phyloP scores from a whole-genome alignment of 768 basidiomycete genomes.

The Mycena capillaripes region DNA sequence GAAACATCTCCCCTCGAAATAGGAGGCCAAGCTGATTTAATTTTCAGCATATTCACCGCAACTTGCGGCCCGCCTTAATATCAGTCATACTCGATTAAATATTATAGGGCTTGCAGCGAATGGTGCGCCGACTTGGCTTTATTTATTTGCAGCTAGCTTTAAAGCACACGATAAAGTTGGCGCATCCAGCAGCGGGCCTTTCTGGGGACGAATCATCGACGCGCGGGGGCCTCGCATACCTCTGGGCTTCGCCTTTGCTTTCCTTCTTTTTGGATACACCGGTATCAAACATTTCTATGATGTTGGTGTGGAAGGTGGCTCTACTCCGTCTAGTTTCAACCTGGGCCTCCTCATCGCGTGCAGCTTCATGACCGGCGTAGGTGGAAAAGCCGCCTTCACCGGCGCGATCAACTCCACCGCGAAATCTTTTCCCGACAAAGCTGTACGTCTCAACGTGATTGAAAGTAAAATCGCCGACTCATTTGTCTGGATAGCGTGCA shows the following conservation, averaged over 20 bases:
- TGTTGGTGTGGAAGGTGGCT: slow-evolving; percentile 57
- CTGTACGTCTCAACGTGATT: slow-evolving; percentile 59
- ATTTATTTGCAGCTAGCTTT: not conserved
- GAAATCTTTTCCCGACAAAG: slow-evolving; percentile 83
- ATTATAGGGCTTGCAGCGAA: slow-evolving; percentile 87
- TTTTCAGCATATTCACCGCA: slow-evolving; percentile 90
- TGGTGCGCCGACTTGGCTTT: slow-evolving; percentile 62
- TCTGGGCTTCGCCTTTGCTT: slow-evolving; percentile 68
- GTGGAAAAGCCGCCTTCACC: slow-evolving; percentile 79
- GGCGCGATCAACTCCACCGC: slow-evolving; percentile 87
- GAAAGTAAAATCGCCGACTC: not conserved
- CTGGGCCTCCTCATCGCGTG: slow-evolving; percentile 70
- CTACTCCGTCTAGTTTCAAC: slow-evolving; percentile 55
- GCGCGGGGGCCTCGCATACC: slow-evolving; percentile 78
- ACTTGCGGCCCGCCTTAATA: slow-evolving; percentile 79
- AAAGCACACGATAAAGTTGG: slow-evolving; percentile 64
- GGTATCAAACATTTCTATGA: slow-evolving; percentile 81
- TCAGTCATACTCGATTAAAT: slow-evolving; percentile 87
- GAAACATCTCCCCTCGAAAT: not conserved
- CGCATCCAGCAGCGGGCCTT: slow-evolving; percentile 80
- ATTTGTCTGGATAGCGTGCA: slow-evolving; percentile 73
- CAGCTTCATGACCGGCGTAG: slow-evolving; percentile 81
- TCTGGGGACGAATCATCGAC: slow-evolving; percentile 88
- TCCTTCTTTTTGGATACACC: slow-evolving; percentile 79
- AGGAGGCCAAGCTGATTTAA: slow-evolving; percentile 5